Percentiles rank a stretch among this genome's conserved stretches.
Conservation (phyloP, 148 eudicot genomes). For the Tetragonia tetragonoides region DNA sequence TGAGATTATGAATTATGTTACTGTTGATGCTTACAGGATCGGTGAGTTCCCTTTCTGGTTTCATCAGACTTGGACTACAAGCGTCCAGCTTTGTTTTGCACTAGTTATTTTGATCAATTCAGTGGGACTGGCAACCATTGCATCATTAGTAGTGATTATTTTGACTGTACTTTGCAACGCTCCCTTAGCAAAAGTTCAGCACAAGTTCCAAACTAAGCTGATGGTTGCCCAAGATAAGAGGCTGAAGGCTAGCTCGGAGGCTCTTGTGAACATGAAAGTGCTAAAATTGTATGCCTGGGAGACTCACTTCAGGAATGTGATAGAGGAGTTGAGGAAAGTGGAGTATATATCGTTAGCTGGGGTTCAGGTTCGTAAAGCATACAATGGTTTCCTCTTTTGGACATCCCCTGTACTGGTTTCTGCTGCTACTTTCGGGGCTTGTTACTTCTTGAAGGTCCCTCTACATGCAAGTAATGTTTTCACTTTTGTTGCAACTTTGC, state of each 20-base stretch:
- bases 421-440: slow-evolving; percentile 76
- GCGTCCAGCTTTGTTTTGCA: slow-evolving; percentile 68
- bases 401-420: slow-evolving; percentile 79
- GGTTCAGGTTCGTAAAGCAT: slow-evolving; percentile 61
- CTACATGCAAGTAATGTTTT: slow-evolving; percentile 80
- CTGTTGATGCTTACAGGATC: slow-evolving; percentile 77
- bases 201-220: slow-evolving; percentile 60
- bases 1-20: slow-evolving; percentile 83
- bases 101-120: slow-evolving; percentile 51
- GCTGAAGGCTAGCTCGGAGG: slow-evolving; percentile 59
- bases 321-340: slow-evolving; percentile 53
- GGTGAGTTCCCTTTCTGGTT: slow-evolving; percentile 91
- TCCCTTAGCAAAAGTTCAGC: slow-evolving; percentile 72
- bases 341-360: slow-evolving; percentile 68
- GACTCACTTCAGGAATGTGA: slow-evolving; percentile 60
- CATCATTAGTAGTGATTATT: slow-evolving; percentile 51
- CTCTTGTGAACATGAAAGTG: slow-evolving; percentile 77
- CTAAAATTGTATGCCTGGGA: slow-evolving; percentile 93
- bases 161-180: slow-evolving; percentile 63
- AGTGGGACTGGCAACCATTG: slow-evolving; percentile 69
- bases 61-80: slow-evolving; percentile 81
- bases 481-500: slow-evolving; percentile 82
- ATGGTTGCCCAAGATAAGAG: slow-evolving; percentile 74
- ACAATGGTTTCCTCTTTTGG: slow-evolving; percentile 74
- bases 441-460: slow-evolving; percentile 64